Evolutionary conservation across 1,139 yeast genomes (phyloP), one percentile per base, ranked within the genome.

Genomic region (Torulaspora globosa): DNA sequence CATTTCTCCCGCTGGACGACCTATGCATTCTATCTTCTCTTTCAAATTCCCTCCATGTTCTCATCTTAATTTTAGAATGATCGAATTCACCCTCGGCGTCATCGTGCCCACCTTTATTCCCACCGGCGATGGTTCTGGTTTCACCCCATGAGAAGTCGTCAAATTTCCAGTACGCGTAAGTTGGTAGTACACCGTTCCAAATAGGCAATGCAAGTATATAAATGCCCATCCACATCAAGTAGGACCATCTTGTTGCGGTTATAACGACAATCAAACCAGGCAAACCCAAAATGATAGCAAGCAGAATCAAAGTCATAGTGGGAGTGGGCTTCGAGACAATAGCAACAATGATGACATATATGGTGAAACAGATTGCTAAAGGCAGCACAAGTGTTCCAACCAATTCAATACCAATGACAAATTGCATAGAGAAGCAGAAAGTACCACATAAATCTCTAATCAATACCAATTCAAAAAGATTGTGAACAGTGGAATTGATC

Each of bases 131-230:
- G 16, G 85, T 76, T 73, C 98, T 79, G 4, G 98, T 92, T 55
- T 90, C 97, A 67, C 98, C 98, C 98, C 98, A 92, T 59, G 92
- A 81, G 70, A 92, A 92, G 67, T 92, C 98, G 67, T 92, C 98
- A 68, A 92, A 92, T 67, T 90, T 90, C 98, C 98, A 92, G 60
- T 71, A 92, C 0, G 97, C 88, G 68, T 92, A 87, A 42, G 80
- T 66, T 3, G 98, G 98, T 46, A 92, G 73, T 5, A 90, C 83
- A 63, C 92, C 86, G 66, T 92, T 92, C 98, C 98, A 92, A 51
- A 92, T 75, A 28, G 97, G 97, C 52, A 92, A 76, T 0, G 97
- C 95, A 34, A 81, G 1, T 35, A 92, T 68, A 63, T 92, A 92
- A 52, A 89, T 75, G 35, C 81, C 47, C 83, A 90, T 87, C 87